Conservation (phyloP, 257 asterid species). For the Lithospermum erythrorhizon region DNA sequence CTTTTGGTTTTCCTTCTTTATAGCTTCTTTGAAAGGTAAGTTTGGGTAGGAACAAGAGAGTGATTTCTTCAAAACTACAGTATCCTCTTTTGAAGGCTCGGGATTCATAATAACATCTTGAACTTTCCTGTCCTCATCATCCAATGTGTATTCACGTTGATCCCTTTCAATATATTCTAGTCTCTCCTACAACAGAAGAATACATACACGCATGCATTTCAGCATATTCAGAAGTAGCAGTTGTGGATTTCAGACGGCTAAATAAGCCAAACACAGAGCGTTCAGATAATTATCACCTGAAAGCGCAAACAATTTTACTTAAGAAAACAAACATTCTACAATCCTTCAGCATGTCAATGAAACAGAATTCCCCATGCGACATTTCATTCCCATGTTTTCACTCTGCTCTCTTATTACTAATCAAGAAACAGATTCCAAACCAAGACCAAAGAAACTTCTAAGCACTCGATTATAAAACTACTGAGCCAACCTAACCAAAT, state of each 20-base stretch:
- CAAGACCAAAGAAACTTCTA: not conserved
- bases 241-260: not conserved
- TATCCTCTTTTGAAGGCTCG: constrained; percentile 55
- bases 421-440: not conserved
- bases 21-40: constrained; percentile 58
- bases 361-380: not conserved
- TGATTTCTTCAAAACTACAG: constrained; percentile 56
- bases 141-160: constrained; percentile 69
- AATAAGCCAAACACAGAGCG: not conserved
- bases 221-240: not conserved
- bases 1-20: constrained; percentile 63
- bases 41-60: constrained; percentile 84
- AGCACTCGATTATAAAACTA: no score
- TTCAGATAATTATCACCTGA: no score
- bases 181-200: constrained; percentile 45
- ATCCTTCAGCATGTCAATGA: not conserved
- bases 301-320: no score
- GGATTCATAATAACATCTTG: constrained; percentile 66
- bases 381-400: not conserved
- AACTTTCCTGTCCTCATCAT: constrained; percentile 68
- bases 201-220: not conserved
- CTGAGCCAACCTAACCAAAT: not conserved
- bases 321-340: not conserved
- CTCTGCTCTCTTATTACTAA: not conserved
- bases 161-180: constrained; percentile 65